Evolutionary conservation across 345 rosid genomes (phyloP).

Genomic region (Psidium friedrichsthalianum): DNA sequence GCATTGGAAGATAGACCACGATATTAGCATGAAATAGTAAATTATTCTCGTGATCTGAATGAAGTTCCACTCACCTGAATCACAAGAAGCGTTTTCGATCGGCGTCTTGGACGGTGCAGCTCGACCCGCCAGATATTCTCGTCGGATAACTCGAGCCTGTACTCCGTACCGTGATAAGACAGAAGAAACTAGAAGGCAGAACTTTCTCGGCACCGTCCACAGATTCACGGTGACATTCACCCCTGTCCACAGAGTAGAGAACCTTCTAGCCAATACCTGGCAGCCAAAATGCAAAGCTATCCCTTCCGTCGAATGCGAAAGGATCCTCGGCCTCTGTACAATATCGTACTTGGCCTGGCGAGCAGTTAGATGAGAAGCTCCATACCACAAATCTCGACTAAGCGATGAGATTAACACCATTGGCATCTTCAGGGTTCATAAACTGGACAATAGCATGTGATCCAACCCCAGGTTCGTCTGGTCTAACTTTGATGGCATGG

Average conservation of each 20-base stretch:
- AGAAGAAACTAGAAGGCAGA: slow-evolving; percentile 22
- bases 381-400: slow-evolving; percentile 12
- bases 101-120: slow-evolving; percentile 25
- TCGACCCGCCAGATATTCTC: slow-evolving; percentile 81
- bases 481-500: slow-evolving; percentile 39
- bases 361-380: slow-evolving; percentile 31
- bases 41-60: background rate
- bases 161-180: slow-evolving; percentile 14
- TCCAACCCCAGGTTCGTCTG: slow-evolving; percentile 16
- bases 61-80: slow-evolving; percentile 37
- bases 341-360: slow-evolving; percentile 31
- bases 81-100: slow-evolving; percentile 31
- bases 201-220: slow-evolving; percentile 38
- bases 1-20: background rate
- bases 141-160: slow-evolving; percentile 59
- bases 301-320: slow-evolving; percentile 17
- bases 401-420: slow-evolving; percentile 9
- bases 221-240: slow-evolving; percentile 33
- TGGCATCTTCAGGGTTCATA: slow-evolving; percentile 17
- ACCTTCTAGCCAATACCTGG: slow-evolving; percentile 31
- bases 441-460: slow-evolving; percentile 57
- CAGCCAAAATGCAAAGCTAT: slow-evolving; percentile 54
- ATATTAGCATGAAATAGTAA: background rate
- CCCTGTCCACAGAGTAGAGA: slow-evolving; percentile 36
- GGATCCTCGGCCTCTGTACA: slow-evolving; percentile 48